Evolutionary conservation across 208 protist genomes (phyloP).

Genomic region (Leishmania lainsoni): DNA sequence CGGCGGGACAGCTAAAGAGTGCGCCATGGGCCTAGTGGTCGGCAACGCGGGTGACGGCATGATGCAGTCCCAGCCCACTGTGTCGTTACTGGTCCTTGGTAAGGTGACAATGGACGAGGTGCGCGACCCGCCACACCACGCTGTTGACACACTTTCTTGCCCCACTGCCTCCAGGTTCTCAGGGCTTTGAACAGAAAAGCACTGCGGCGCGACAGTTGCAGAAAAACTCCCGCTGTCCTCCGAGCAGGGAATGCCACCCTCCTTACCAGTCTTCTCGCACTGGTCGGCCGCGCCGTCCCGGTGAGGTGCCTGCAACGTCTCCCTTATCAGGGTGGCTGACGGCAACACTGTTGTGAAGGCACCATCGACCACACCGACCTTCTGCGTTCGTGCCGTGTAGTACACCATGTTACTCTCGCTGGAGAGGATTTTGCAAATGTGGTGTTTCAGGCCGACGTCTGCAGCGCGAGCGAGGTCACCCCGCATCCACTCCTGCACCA

Average conservation of each 20-base stretch:
- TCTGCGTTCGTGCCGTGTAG: not conserved
- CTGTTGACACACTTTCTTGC: not conserved
- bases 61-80: not conserved
- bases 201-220: not conserved
- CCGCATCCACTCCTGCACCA: slow-evolving; percentile 9
- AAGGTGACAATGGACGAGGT: not conserved
- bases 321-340: slow-evolving; percentile 5
- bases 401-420: slow-evolving; percentile 8
- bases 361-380: not conserved
- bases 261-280: not conserved
- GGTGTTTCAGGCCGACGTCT: slow-evolving; percentile 10
- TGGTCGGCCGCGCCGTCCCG: not conserved
- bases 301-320: not conserved
- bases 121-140: not conserved
- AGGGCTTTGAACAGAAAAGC: not conserved
- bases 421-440: not conserved
- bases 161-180: slow-evolving; percentile 13
- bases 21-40: not conserved
- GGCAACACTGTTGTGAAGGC: slow-evolving; percentile 7
- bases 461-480: slow-evolving; percentile 13
- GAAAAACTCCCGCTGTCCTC: not conserved
- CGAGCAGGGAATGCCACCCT: not conserved
- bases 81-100: not conserved
- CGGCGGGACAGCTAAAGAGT: not conserved
- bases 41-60: not conserved